Evolutionary conservation across 2,329 filamentous ascomycete species (phyloP), one percentile per base, ranked within the genome.

Genomic region (Arthrocladium fulminans): DNA sequence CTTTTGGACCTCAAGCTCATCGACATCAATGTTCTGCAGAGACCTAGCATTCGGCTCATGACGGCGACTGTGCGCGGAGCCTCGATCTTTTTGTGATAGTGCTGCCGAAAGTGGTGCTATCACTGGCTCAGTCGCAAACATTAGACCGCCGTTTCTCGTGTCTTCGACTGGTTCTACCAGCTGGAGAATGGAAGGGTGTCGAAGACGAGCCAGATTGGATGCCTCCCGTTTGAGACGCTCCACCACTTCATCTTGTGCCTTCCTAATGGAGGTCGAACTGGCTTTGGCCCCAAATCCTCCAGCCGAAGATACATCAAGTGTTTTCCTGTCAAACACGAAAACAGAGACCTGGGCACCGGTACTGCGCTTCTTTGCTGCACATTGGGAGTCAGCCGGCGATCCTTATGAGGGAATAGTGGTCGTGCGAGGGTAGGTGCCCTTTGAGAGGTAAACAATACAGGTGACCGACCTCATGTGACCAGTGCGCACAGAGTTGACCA

Each of bases 1-100:
- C 67, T 98, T 98, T 65, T 98, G 92, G 59, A 97, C 94, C 67
- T 98, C 92, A 51, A 98, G 72, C 68, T 97, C 92, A 63, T 98
- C 92, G 53, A 98, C 87, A 64, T 97, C 90, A 12, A 96, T 67
- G 61, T 97, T 89, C 58, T 86, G 77, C 59, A 87, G 74, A 4
- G 50, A 53, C 30, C 81, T 79, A 12, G 75, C 70, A 51, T 78
- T 76, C 10, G 50, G 47, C 20, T 44, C 25, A 17, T 44, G 38
- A 24, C 50, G 37, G 10, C 49, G 50, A 32, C 13, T 47, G 15
- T 23, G 23, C 29, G 44, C 15, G 10, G 32, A 19, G 22, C 38
- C 46, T 34, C 50, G 48, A 63, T 96, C 89, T 67, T 95, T 96
- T 54, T 96, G 89, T 56, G 83, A 79, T 43, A 98, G 64, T 25